Evolutionary conservation across 108 stramenopile genomes (phyloP), one percentile per base, ranked within the genome.

Genomic region (Epipyxis sp.): DNA sequence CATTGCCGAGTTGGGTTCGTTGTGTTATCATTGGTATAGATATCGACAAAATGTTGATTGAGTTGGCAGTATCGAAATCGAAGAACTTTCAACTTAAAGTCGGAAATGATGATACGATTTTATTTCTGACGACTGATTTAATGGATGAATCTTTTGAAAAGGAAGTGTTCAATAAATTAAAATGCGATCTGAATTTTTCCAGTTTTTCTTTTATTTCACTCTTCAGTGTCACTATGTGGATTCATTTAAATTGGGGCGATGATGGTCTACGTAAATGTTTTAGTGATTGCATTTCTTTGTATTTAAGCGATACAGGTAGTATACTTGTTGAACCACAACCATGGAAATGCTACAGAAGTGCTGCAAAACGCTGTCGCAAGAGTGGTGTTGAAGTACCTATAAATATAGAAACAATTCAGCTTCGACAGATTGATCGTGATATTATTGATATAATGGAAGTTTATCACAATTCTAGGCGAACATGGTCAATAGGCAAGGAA

Each of bases 221-320:
- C 0, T 77, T 77, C 59, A 40, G 39, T n/a, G 42, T 42, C 41
- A 77, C 77, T 27, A 77, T 61, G 77, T 77, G 77, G 77, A 77
- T 77, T 59, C 77, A 77, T 59, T 40, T 77, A 13, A 77, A 77
- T 41, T 40, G 62, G 40, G 77, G 77, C 1, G 77, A 77, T 41
- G 77, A 59, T 35, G 77, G 77, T 20, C 30, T 77, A n/a, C 29
- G 0, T 1, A 1, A 3, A 0, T 77, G 59, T 41, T 77, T 77
- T 35, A 34, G 2, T 16, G 13, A 65, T 6, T 16, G 30, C 30
- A 6, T 35, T 25, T 37, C 27, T 10, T 57, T 57, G 16, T 65
- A 6, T 25, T 25, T 65, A 3, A 10, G 30, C 3, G 6, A 16
- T 3, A 25, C 61, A 29, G 61, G 61, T 25, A 6, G 10, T 29